These are phyloP conservation scores for Rhizoclosmatium globosum DNA, from an alignment of 192 early-diverging fungal species.

Conservation along the genomic window DNA sequence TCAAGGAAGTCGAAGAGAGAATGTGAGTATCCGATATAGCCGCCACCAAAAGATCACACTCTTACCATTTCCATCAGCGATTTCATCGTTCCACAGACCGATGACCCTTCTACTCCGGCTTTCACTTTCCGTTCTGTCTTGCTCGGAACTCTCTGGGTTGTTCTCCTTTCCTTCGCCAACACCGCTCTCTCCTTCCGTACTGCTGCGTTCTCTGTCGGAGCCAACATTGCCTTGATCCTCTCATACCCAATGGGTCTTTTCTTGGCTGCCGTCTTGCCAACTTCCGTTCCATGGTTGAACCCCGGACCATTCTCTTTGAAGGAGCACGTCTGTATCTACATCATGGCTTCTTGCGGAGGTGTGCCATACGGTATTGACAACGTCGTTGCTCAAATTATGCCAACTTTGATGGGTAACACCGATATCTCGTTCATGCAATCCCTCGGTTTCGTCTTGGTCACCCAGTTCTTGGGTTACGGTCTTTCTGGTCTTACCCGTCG, in stretches of 20 bases:
- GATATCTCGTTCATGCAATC: conserved; percentile 31
- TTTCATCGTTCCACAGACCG: conserved; percentile 14
- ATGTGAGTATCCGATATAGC: conserved; percentile 1
- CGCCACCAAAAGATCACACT: neutral
- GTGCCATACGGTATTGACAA: conserved; percentile 21
- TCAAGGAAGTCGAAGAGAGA: neutral
- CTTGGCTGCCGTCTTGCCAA: conserved; percentile 10
- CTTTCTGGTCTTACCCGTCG: conserved; percentile 76
- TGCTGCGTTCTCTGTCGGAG: conserved; percentile 61
- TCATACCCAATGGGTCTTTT: conserved; percentile 70
- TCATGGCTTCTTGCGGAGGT: neutral
- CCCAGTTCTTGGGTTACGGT: conserved; percentile 72
- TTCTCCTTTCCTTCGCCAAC: conserved; percentile 36
- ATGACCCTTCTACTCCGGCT: neutral
- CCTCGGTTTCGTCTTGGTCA: conserved; percentile 66
- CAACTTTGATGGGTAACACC: conserved; percentile 8
- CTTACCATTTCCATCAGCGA: conserved; percentile 1
- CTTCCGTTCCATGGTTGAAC: conserved; percentile 63
- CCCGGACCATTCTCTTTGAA: conserved; percentile 56
- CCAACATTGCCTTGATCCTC: conserved; percentile 77
- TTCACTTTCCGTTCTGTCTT: conserved; percentile 40
- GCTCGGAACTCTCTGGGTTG: conserved; percentile 31
- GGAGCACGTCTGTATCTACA: neutral
- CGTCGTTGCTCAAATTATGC: conserved; percentile 5
- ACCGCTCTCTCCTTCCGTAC: conserved; percentile 54